Evolutionary conservation across 805 yeast species (phyloP), one percentile per base, ranked within the genome.

Genomic region (Saturnispora besseyi): DNA sequence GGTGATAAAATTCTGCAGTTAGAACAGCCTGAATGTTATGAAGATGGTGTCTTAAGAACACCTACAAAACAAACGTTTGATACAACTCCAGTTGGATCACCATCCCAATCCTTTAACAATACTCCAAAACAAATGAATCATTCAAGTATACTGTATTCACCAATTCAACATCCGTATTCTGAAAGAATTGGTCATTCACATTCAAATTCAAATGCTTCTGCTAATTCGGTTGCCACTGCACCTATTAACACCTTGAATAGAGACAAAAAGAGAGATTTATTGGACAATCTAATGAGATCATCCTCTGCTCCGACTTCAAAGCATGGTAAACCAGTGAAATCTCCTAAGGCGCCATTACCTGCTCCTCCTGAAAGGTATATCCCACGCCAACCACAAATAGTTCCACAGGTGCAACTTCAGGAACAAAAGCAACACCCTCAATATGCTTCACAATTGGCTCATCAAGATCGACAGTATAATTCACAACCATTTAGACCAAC

Each of bases 21-120:
- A 13, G n/a, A 29, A 6, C 38, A 30, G 11, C 31, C 13, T 29
- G 32, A 28, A 10, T 4, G 3, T 15, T 21, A 13, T 22, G 26
- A 28, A 13, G n/a, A 15, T n/a, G 46, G 44, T 34, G 12, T 24
- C 30, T 8, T 41, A 18, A 36, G 7, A 12, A 54, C 55, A 2
- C 56, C 57, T 15, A 53, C 57, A 15, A 50, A 31, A 33, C 36
- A 41, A 7, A 6, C n/a, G 6, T 3, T 52, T 0, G 51, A 53
- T 30, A 2, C 11, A 30, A 54, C 56, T 13, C 56, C 56, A n/a
- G 41, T 26, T 12, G 53, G 52, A 3, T 53, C 56, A 15, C 55
- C 55, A 21, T 34, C 34, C 12, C 41, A 37, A 24, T 52, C 56
- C 2, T n/a, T 49, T 5, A 43, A 43, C 21, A 21, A 41, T 3